Base-by-base conservation (phyloP, 192 early-diverging fungal genomes). In the Entomortierella parvispora region DNA sequence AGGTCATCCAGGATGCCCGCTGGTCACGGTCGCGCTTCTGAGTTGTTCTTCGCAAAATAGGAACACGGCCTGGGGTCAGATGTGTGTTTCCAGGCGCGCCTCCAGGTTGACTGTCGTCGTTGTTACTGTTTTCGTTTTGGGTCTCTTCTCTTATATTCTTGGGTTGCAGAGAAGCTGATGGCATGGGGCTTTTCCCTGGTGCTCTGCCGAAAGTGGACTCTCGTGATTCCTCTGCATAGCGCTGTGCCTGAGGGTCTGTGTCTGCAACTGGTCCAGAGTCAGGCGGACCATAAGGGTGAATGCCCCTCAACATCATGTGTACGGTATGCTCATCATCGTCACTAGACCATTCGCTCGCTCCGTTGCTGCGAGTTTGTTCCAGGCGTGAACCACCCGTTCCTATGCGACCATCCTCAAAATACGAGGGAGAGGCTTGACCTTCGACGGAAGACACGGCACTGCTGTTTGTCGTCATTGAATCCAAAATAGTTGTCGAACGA, bases 1-100 rank as follows among this genome's bases (percentile, higher is more conserved):
- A 53, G 1, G 65, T 64, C 58, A 63, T 67, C 74, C 74, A 77
- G 2, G 74, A 68, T 4, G 74, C 59, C 5, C 65, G 74, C 33
- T 62, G 33, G 12, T 40, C 37, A 5, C 12, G 29, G 40, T 72
- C 70, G 7, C 56, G 70, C 32, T 72, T 72, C 11, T 48, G 53
- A 10, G 49, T 53, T 9, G 66, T 77, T 34, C 74, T 62, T 18
- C 74, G 74, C 11, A 58, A 40, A 43, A 50, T 62, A 60, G 8
- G 45, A 9, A 2, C 46, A 32, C 33, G 33, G 11, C 18, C 22
- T 33, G 54, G 54, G 22, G 20, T 56, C n/a, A 56, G 12, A 20
- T 26, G 3, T 25, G 49, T 23, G 25, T 3, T 12, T 40, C 37
- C 37, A 40, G 37, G 5, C 7, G 37, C 7, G 5, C 37, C 37